Conservation (phyloP, 345 rosid genomes). For the Passiflora organensis region DNA sequence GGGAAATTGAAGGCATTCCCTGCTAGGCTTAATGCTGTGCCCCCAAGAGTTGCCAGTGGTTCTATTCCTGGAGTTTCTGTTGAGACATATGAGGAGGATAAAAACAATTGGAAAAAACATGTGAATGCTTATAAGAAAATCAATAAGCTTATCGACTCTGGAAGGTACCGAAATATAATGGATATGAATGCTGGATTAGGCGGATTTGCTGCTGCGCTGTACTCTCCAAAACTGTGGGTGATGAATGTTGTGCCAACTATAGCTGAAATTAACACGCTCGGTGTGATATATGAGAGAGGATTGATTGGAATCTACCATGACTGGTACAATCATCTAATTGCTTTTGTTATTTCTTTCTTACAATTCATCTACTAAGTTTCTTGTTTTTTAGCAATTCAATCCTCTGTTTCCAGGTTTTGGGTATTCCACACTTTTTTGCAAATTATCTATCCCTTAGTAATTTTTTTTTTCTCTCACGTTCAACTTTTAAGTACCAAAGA, state of each 20-base stretch:
- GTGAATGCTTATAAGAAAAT: conserved; percentile 78
- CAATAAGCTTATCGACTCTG: conserved; percentile 64
- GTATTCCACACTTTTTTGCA: background rate
- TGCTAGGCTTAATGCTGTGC: conserved; percentile 68
- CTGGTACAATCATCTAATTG: conserved; percentile 54
- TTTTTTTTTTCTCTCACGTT: no score
- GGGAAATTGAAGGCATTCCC: conserved; percentile 70
- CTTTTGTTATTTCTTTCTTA: conserved; percentile 3
- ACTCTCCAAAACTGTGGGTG: conserved; percentile 76
- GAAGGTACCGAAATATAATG: conserved; percentile 94
- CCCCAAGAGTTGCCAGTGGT: conserved; percentile 84
- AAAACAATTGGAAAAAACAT: conserved; percentile 72
- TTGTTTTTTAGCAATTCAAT: background rate
- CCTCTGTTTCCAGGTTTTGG: background rate
- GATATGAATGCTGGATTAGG: conserved; percentile 99
- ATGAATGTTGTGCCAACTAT: conserved; percentile 97
- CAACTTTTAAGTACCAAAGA: background rate
- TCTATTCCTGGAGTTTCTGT: conserved; percentile 80
- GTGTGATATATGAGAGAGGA: conserved; percentile 84
- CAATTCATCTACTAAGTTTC: background rate
- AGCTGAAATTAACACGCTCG: conserved; percentile 70
- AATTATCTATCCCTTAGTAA: no score
- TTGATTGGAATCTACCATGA: conserved; percentile 95
- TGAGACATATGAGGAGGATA: conserved; percentile 76
- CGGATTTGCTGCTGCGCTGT: conserved; percentile 87